Evolutionary conservation across 306 rosid species (phyloP).

Genomic region (Parietaria judaica): DNA sequence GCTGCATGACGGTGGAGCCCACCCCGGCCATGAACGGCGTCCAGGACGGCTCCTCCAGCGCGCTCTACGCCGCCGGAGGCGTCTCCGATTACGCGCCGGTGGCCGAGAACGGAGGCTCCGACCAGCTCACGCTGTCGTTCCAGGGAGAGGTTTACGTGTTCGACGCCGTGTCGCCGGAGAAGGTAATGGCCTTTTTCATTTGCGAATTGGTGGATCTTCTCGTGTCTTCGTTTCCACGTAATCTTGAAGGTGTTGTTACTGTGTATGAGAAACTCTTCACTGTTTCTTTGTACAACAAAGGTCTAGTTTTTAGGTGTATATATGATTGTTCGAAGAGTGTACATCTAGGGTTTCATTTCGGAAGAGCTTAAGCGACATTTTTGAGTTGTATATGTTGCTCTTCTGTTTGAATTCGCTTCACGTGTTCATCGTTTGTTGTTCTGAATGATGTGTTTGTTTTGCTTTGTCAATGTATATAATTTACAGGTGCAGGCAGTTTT

Average conservation of each 20-base stretch:
- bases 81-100: constrained; percentile 27
- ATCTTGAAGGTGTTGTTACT: neutral
- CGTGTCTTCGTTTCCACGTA: neutral
- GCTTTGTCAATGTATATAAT: constrained; percentile 18
- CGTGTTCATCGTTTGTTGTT: too few species aligned
- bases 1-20: too few species aligned
- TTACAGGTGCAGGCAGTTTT: constrained; percentile 50
- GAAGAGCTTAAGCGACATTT: too few species aligned
- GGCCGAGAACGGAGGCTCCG: constrained; percentile 30
- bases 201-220: neutral
- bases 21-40: constrained; percentile 23
- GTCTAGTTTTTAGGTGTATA: too few species aligned
- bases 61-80: constrained; percentile 20
- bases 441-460: too few species aligned
- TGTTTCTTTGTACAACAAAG: too few species aligned
- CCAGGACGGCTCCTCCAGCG: constrained; percentile 16
- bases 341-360: too few species aligned
- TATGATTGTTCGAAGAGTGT: too few species aligned
- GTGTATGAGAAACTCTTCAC: too few species aligned
- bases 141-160: constrained; percentile 54
- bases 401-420: too few species aligned
- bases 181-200: constrained; percentile 20
- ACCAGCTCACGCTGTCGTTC: constrained; percentile 50
- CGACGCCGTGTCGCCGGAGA: constrained; percentile 48
- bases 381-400: too few species aligned